Conservation (phyloP, 2,329 filamentous ascomycete species). For the Colletotrichum sp. region DNA sequence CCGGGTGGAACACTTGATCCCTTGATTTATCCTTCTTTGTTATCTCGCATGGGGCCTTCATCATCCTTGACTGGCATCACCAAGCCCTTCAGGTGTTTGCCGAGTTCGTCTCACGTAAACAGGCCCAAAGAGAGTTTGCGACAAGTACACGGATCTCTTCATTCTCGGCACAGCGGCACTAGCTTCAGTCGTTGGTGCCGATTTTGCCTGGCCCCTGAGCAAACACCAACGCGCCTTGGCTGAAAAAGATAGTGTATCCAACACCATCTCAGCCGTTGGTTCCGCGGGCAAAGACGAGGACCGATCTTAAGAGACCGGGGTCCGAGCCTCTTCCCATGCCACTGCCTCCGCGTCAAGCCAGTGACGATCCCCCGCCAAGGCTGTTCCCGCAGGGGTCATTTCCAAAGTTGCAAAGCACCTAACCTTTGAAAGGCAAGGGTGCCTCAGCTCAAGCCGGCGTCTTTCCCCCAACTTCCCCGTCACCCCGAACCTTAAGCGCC, state of each 20-base stretch:
- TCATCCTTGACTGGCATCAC: too few species aligned
- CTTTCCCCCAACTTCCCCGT: background rate
- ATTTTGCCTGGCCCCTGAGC: background rate
- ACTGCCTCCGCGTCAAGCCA: background rate
- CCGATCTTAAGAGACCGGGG: background rate
- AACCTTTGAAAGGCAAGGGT: background rate
- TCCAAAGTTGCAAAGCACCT: background rate
- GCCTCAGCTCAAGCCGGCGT: background rate
- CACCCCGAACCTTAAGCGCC: background rate
- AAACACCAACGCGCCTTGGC: background rate
- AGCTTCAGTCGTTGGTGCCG: background rate
- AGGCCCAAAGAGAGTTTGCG: background rate
- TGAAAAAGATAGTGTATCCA: background rate
- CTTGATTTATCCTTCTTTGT: background rate
- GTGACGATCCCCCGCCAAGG: background rate
- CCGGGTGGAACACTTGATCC: accelerated
- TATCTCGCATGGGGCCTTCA: accelerated
- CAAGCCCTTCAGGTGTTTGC: too few species aligned
- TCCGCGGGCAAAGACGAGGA: background rate
- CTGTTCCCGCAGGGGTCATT: background rate
- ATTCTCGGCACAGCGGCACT: background rate
- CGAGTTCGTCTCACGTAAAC: background rate
- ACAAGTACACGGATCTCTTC: background rate
- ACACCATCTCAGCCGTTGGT: background rate
- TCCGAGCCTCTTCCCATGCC: background rate